Base-by-base conservation (phyloP, 192 early-diverging fungal species). In the Entomortierella lignicola region DNA sequence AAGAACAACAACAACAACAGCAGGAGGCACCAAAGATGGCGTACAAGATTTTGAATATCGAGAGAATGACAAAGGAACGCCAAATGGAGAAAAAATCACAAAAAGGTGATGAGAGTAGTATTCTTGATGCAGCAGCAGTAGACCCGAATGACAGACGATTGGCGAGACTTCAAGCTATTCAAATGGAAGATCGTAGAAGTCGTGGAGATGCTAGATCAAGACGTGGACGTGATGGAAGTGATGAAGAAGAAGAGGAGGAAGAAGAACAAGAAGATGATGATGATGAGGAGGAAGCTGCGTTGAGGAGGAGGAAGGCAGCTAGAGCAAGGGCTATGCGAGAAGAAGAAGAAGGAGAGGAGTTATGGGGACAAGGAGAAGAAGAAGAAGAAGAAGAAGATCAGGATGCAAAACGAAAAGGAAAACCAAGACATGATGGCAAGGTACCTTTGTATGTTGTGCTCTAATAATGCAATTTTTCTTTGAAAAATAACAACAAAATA, bases 211-310 rank as follows among this genome's bases (percentile, higher is more conserved):
- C 59, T 44, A 75, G 80, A 32, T 83, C 66, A 37, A 55, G 52
- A 17, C 30, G 58, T 17, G 18, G 39, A 42, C 60, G 60, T n/a
- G 56, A 5, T 17, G 63, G n/a, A 8, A 74, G 64, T 60, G 81
- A 72, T 54, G 68, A 55, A 34, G 52, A 39, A 8, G 34, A 56
- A 1, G 41, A 62, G 41, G 64, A 81, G n/a, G 31, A 74, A 13
- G 61, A 66, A 29, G 52, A 61, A 26, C 60, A 60, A 44, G 77
- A 73, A 18, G 81, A 88, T 26, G 79, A 70, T 20, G 86, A 85
- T 4, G 85, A 85, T n/a, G 90, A 89, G 56, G 90, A 89, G 31
- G 63, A 82, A 31, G 69, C 55, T n/a, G 77, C 69, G 7, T 17
- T 75, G 29, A 55, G 66, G 51, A 80, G 70, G 41, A 57, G 70